Conservation (phyloP, 345 rosid species). For the Turnera subulata region DNA sequence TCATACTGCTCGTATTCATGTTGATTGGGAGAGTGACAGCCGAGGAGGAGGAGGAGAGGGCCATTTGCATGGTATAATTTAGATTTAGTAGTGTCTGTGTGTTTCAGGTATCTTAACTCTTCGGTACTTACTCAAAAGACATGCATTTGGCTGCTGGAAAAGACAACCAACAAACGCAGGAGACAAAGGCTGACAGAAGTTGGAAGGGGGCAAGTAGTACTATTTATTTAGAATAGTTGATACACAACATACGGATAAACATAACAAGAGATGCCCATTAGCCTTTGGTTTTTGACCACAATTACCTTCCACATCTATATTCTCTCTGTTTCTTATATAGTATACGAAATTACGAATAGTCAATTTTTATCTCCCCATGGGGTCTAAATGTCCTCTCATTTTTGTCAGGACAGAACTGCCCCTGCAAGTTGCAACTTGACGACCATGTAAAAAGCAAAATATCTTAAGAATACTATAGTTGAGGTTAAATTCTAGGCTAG, state of each 20-base stretch:
- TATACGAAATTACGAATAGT: neutral
- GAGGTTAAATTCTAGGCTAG: too few relatives aligned
- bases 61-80: slow-evolving; percentile 2
- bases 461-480: too few relatives aligned
- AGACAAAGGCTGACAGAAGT: neutral
- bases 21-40: too few relatives aligned
- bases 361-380: slow-evolving; percentile 24
- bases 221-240: too few relatives aligned
- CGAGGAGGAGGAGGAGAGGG: neutral
- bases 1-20: neutral
- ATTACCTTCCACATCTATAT: too few relatives aligned
- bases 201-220: too few relatives aligned
- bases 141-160: neutral
- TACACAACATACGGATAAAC: too few relatives aligned
- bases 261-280: neutral
- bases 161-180: neutral
- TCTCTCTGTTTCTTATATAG: too few relatives aligned
- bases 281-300: slow-evolving; percentile 14
- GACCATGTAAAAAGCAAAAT: too few relatives aligned
- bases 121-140: too few relatives aligned
- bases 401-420: slow-evolving; percentile 16
- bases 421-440: neutral
- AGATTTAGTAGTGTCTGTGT: neutral
- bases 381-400: slow-evolving; percentile 16
- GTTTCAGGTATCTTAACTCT: neutral